These are phyloP conservation scores for Fraxinus nigra DNA, from an alignment of 305 asterid genomes.

Conservation along the genomic window DNA sequence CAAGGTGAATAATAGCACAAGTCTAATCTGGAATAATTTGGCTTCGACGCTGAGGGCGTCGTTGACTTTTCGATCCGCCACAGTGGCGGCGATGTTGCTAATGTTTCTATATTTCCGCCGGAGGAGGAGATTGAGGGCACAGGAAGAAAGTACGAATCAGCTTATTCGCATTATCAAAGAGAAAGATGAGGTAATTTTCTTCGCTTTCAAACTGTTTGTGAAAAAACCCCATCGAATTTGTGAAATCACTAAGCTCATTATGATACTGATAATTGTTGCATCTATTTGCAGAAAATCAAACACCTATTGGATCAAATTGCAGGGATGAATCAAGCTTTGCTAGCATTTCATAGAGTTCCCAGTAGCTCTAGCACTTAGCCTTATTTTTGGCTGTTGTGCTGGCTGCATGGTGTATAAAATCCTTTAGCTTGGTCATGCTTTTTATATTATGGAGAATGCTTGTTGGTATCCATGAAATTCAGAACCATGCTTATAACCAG, in stretches of 20 bases:
- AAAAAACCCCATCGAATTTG: constrained; percentile 19
- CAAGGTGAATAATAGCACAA: constrained; percentile 19
- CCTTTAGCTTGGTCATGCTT: neutral
- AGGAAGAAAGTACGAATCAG: constrained; percentile 22
- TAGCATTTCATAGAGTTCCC: constrained; percentile 38
- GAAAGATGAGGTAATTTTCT: constrained; percentile 45
- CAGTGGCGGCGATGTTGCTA: constrained; percentile 29
- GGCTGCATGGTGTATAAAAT: neutral
- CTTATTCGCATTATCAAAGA: constrained; percentile 40
- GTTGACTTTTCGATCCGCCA: constrained; percentile 31
- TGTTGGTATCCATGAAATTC: neutral
- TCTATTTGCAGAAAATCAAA: constrained; percentile 47
- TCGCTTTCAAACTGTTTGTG: constrained; percentile 27
- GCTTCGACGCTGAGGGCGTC: constrained; percentile 25
- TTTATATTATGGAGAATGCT: neutral
- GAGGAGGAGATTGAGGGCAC: constrained; percentile 37
- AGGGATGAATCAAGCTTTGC: constrained; percentile 46
- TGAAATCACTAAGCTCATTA: too few relatives aligned
- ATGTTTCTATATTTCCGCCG: constrained; percentile 45
- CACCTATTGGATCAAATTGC: constrained; percentile 54
- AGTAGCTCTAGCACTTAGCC: constrained; percentile 23
- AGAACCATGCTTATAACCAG: too few relatives aligned
- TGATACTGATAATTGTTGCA: neutral
- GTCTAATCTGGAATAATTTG: constrained; percentile 13
- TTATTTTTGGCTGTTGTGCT: neutral